Evolutionary conservation across 2,329 filamentous ascomycete species (phyloP).

Genomic region (Trichoderma oligosporum): DNA sequence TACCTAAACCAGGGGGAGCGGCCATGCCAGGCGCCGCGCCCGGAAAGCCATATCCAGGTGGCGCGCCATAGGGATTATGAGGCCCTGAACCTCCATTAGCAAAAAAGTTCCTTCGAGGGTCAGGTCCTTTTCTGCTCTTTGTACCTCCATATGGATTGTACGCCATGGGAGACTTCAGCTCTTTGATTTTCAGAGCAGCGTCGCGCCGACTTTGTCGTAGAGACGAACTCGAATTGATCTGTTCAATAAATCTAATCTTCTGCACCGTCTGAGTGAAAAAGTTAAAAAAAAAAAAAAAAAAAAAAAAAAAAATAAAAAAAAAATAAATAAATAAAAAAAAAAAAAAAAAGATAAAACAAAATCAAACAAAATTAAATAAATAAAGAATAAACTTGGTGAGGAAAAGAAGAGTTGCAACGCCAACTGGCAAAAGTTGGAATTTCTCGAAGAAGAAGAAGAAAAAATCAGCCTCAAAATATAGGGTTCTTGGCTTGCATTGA

Average conservation of each 20-base stretch:
- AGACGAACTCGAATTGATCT: not conserved
- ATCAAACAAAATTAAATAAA: not conserved
- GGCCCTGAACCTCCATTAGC: conserved; percentile 14
- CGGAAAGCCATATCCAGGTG: conserved; percentile 71
- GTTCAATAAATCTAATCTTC: not conserved
- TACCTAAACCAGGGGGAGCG: conserved; percentile 80
- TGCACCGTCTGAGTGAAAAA: not conserved
- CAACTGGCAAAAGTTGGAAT: not conserved
- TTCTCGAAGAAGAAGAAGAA: not conserved
- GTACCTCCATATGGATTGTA: conserved; percentile 60
- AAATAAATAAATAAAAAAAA: not conserved
- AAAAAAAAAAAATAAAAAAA: not conserved
- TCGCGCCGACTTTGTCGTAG: conserved; percentile 1
- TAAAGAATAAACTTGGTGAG: too few species aligned
- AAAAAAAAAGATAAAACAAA: too few species aligned
- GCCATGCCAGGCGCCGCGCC: conserved; percentile 63
- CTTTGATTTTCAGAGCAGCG: not conserved
- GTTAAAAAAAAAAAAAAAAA: not conserved
- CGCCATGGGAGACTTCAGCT: conserved; percentile 42
- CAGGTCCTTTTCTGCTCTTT: conserved; percentile 18
- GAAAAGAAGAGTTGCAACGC: too few species aligned
- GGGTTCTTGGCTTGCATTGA: conserved; percentile 16
- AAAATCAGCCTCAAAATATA: conserved; percentile 2
- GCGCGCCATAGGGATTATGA: conserved; percentile 63
- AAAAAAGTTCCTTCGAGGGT: conserved; percentile 22